Conservation (phyloP, 306 rosid species). For the Hylodesmum podocarpum region DNA sequence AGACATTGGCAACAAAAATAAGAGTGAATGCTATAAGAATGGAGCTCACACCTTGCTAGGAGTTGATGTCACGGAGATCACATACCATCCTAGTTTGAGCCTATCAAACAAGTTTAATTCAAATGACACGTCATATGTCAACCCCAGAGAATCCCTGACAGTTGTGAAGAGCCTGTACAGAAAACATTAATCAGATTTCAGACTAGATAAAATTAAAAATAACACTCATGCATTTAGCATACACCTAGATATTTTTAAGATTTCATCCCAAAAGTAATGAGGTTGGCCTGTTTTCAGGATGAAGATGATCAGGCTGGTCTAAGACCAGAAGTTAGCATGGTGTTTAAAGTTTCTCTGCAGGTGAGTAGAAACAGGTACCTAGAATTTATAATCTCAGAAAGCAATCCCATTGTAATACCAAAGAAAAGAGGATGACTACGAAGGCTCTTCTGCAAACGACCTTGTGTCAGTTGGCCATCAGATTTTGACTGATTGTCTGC, state of each 20-base stretch:
- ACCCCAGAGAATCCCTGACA: conserved; percentile 93
- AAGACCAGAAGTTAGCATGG: neutral
- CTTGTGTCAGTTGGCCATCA: conserved; percentile 38
- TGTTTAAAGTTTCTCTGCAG: conserved; percentile 15
- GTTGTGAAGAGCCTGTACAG: conserved; percentile 88
- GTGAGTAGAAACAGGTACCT: conserved; percentile 59
- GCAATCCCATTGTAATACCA: conserved; percentile 94
- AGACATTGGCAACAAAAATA: conserved; percentile 16
- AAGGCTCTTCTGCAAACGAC: conserved; percentile 55
- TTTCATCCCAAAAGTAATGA: neutral
- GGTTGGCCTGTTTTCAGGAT: neutral
- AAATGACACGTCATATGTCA: conserved; percentile 96
- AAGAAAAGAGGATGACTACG: conserved; percentile 87
- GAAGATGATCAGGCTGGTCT: neutral
- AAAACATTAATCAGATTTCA: conserved; percentile 26
- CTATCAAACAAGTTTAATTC: conserved; percentile 91
- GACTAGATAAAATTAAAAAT: neutral
- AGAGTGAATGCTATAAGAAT: conserved; percentile 19
- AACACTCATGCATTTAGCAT: neutral
- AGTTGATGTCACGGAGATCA: conserved; percentile 94
- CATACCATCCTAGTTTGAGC: conserved; percentile 96
- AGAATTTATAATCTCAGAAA: conserved; percentile 94
- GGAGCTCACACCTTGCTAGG: conserved; percentile 78
- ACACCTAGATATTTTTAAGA: conserved; percentile 7
- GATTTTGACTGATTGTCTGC: conserved; percentile 50